Evolutionary conservation across 441 rosid species (phyloP).

Genomic region (Bocquillonia castaneifolia): DNA sequence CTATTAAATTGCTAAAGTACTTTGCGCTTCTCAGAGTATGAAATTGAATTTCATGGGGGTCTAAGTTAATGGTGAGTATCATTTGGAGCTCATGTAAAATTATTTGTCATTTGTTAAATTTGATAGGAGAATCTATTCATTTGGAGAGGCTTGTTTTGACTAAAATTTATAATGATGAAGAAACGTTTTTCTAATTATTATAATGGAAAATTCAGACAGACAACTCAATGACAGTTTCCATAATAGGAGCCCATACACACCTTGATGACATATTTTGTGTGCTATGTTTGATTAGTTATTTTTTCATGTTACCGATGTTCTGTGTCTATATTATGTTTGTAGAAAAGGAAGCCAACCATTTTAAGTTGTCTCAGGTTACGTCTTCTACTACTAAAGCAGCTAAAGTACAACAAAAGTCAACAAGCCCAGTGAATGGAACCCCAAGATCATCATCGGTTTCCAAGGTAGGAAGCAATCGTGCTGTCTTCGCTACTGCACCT

Average conservation of each 20-base stretch:
- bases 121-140: background rate
- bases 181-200: background rate
- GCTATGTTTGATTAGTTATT: too few species aligned
- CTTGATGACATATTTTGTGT: too few species aligned
- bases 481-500: constrained; percentile 13
- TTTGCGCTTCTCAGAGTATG: background rate
- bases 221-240: background rate
- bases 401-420: constrained; percentile 21
- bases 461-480: constrained; percentile 24
- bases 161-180: background rate
- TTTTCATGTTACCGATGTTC: background rate
- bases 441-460: constrained; percentile 24
- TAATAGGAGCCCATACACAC: too few species aligned
- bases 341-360: constrained; percentile 6
- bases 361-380: constrained; percentile 22
- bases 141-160: background rate
- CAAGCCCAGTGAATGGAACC: constrained; percentile 24
- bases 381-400: constrained; percentile 25
- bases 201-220: background rate
- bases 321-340: background rate
- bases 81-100: background rate
- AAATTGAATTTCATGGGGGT: background rate
- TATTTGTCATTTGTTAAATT: background rate
- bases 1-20: too few species aligned
- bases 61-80: too few species aligned